Base-by-base conservation (phyloP, 768 basidiomycete genomes). In the Hirschioporus abietinus region DNA sequence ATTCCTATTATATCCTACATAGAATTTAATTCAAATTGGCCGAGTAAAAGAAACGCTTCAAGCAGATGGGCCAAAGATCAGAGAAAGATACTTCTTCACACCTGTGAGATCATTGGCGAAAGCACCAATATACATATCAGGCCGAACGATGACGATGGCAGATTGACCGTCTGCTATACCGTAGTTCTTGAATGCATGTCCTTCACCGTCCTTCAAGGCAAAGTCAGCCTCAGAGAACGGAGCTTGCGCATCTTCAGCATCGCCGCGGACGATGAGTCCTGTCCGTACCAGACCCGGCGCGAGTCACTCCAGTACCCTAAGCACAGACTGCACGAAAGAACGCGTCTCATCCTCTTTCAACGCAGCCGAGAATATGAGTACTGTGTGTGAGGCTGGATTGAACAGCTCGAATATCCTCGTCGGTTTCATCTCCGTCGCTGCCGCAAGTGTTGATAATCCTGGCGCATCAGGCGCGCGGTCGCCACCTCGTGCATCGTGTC, bases 391-490 rank as follows among this genome's bases (percentile, higher is more conserved):
- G 6, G 74, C 65, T 0, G 78, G 71, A 35, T 66, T 70, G 69
- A 81, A 78, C 9, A 79, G 66, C 18, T 76, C 66, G 70, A 81
- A 80, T 20, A 82, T 71, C 52, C 74, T 73, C 15, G 65, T 68
- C 24, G 70, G 70, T 23, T 23, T 15, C 12, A 12, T 36, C 10
- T 63, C 72, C 35, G 66, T 27, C 67, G 34, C 12, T 15, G 15
- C 12, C 42, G 42, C 12, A 20, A 52, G 67, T 5, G 63, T 27
- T 1, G 75, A 65, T 25, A 82, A 70, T 15, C 65, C 75, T 1
- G 83, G 73, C 0, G 82, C 79, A 30, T 83, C 81, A 0, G 82
- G 83, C 0, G 82, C 83, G 18, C 83, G 70, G 66, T 84, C 82
- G 1, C 83, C 84, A 0, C 82, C 82, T 0, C 73, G 65, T 66